These are phyloP conservation scores for Aspergillus pseudonomiae DNA, from an alignment of 2,329 filamentous ascomycete genomes.

Conservation along the genomic window DNA sequence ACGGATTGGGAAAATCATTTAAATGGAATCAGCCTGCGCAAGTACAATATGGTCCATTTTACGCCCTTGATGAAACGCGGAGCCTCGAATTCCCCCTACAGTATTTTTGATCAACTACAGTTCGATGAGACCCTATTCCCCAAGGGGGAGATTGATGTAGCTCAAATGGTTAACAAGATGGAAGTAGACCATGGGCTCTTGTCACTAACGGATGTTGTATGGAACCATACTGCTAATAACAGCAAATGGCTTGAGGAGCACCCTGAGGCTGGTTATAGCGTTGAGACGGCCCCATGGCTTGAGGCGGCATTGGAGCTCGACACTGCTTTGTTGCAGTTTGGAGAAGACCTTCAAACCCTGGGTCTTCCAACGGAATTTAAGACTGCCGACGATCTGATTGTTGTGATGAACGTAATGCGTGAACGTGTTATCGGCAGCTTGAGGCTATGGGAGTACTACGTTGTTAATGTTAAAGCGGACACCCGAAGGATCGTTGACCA, in stretches of 20 bases:
- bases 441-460: conserved; percentile 92
- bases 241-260: conserved; percentile 92
- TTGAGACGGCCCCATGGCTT: conserved; percentile 80
- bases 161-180: conserved; percentile 75
- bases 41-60: conserved; percentile 99
- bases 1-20: conserved; percentile 88
- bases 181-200: conserved; percentile 82
- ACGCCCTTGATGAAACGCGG: conserved; percentile 89
- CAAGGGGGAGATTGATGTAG: conserved; percentile 79
- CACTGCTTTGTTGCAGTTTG: conserved; percentile 68
- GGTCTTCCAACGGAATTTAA: conserved; percentile 77
- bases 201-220: conserved; percentile 92
- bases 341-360: conserved; percentile 63
- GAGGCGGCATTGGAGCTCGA: conserved; percentile 74
- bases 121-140: conserved; percentile 86
- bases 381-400: conserved; percentile 70
- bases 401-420: conserved; percentile 84
- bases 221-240: conserved; percentile 97
- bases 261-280: conserved; percentile 93
- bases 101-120: conserved; percentile 85
- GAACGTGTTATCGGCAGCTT: conserved; percentile 75
- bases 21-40: conserved; percentile 81
- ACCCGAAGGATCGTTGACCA: conserved; percentile 68
- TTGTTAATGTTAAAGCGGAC: conserved; percentile 75
- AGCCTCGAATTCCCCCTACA: conserved; percentile 93